Evolutionary conservation across 2,329 filamentous ascomycete species (phyloP).

Genomic region (Aspergillus ruber): DNA sequence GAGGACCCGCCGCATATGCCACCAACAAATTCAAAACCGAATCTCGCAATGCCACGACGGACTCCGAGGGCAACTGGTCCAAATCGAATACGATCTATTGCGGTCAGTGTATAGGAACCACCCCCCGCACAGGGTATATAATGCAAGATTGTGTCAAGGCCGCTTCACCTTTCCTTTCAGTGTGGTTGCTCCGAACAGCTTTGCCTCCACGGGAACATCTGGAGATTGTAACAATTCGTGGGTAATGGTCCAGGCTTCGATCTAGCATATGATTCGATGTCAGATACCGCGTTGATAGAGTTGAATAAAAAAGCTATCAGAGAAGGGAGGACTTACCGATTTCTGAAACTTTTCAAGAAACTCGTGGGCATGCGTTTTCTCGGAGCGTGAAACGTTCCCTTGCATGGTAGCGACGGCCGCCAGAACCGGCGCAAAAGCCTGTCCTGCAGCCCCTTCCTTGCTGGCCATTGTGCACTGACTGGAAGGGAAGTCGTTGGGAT

Average conservation of each 20-base stretch:
- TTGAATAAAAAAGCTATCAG: constrained; percentile 12
- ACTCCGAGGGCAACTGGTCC: constrained; percentile 71
- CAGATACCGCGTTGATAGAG: background rate
- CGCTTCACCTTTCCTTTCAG: constrained; percentile 86
- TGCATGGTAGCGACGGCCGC: constrained; percentile 87
- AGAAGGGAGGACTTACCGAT: constrained; percentile 60
- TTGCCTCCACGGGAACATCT: constrained; percentile 72
- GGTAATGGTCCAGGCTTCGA: constrained; percentile 84
- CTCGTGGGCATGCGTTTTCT: constrained; percentile 85
- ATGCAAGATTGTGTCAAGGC: background rate
- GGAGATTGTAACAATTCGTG: constrained; percentile 76
- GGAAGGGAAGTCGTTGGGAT: constrained; percentile 5
- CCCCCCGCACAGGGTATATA: constrained; percentile 2
- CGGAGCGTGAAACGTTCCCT: constrained; percentile 68
- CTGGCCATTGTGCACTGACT: constrained; percentile 54
- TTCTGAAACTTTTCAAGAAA: constrained; percentile 96
- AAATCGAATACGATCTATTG: constrained; percentile 91
- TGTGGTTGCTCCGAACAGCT: constrained; percentile 92
- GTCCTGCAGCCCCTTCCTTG: constrained; percentile 55
- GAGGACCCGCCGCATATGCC: constrained; percentile 72
- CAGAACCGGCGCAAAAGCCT: constrained; percentile 77
- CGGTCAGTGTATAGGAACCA: constrained; percentile 17
- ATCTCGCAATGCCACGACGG: constrained; percentile 70
- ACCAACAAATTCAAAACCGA: constrained; percentile 78
- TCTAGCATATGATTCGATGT: constrained; percentile 43